Evolutionary conservation across 2,329 filamentous ascomycete genomes (phyloP), one percentile per base, ranked within the genome.

Genomic region (Cercospora berteroae): DNA sequence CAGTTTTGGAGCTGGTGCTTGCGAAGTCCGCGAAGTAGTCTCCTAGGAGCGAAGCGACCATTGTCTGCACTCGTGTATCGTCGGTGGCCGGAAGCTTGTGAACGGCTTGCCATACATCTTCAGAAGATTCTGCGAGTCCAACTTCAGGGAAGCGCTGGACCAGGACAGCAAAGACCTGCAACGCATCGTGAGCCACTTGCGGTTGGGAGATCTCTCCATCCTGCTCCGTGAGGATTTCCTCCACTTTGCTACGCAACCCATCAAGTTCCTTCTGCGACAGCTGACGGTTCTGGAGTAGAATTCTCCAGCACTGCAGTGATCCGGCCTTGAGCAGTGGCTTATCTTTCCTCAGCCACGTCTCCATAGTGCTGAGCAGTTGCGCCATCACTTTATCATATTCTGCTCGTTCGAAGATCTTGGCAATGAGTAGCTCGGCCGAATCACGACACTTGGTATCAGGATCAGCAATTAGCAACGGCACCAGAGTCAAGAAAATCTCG

Each of bases 391-490:
- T 87, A 71, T 93, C 90, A 69, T 86, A 86, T 75, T 94, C 90
- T 1, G 93, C 89, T 73, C 89, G 88, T 66, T 88, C 86, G 79
- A 97, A 96, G 18, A 95, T 85, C 74, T 91, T 89, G 75, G 91
- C 93, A 65, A 98, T 82, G 55, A 99, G 82, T 66, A 90, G 87
- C 55, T 88, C 90, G 0, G 94, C 93, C 78, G 94, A 89, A 69
- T 93, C 87, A 31, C 92, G 89, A 79, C 95, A 99, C 72, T 92
- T 91, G 61, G 90, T 86, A 59, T 92, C 92, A 63, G 96, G 91
- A 68, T 99, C 95, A 73, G 97, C 97, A 67, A 91, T 89, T 69
- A 97, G 85, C 16, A 94, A 88, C 73, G 97, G 88, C 60, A 97
- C 88, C 5, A 99, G 80, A 0, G 94, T 93, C 23, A 96, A 85